Conservation (phyloP, 139 green algal genomes). For the Picochlorum sp. region DNA sequence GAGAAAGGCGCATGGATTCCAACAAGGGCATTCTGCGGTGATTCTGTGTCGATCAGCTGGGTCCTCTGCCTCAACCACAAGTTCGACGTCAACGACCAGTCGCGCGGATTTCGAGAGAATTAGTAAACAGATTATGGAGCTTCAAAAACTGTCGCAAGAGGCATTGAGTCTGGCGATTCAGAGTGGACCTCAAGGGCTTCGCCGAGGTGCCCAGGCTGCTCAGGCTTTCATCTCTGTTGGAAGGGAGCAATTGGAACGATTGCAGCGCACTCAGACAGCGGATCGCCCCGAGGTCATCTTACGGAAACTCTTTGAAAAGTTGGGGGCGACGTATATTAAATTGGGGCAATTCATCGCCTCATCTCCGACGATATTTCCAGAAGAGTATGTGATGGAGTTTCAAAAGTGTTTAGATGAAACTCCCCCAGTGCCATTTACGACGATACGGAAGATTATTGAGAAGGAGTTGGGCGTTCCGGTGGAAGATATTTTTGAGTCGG, state of each 20-base stretch:
- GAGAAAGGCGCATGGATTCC: too few relatives aligned
- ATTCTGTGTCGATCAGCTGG: not conserved
- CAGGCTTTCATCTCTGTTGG: constrained; percentile 32
- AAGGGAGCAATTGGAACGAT: constrained; percentile 25
- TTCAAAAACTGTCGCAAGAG: constrained; percentile 40
- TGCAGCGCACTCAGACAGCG: constrained; percentile 5
- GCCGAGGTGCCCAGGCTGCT: constrained; percentile 46
- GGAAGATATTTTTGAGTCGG: constrained; percentile 66
- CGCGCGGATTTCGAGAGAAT: not conserved
- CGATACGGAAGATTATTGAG: constrained; percentile 49
- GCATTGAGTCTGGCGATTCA: constrained; percentile 31
- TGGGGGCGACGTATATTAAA: constrained; percentile 95
- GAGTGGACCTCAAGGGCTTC: constrained; percentile 44
- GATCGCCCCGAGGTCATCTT: constrained; percentile 33
- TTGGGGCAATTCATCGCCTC: constrained; percentile 89
- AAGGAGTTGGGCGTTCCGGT: constrained; percentile 58
- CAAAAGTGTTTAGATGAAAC: constrained; percentile 93
- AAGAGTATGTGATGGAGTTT: constrained; percentile 94
- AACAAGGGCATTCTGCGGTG: too few relatives aligned
- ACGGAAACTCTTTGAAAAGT: constrained; percentile 82
- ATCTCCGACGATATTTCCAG: constrained; percentile 85
- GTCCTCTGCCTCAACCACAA: constrained; percentile 5
- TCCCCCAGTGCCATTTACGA: constrained; percentile 62
- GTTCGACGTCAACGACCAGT: not conserved
- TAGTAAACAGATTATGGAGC: not conserved